phyloP scores from a whole-genome alignment of 345 rosid species.

The Iberis pinnata region DNA sequence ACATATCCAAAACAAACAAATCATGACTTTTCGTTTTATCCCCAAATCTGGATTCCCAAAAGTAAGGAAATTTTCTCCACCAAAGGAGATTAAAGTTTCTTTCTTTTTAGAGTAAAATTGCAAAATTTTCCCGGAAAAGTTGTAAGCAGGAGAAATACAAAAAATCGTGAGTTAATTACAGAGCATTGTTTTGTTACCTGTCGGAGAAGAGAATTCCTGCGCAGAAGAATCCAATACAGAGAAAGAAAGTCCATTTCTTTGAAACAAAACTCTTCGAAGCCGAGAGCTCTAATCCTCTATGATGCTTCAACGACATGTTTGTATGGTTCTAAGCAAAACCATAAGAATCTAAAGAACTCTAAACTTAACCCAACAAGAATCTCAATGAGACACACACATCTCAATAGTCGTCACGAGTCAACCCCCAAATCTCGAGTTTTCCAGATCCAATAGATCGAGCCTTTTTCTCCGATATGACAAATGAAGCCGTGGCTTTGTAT shows the following conservation, averaged over 20 bases:
- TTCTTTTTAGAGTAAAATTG: background rate
- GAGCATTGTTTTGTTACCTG: slow-evolving; percentile 43
- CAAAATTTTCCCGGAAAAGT: slow-evolving; percentile 9
- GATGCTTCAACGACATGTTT: slow-evolving; percentile 31
- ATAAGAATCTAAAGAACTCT: background rate
- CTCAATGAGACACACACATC: slow-evolving; percentile 17
- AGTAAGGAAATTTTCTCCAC: slow-evolving; percentile 1
- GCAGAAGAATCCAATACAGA: slow-evolving; percentile 89
- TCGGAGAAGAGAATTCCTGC: slow-evolving; percentile 86
- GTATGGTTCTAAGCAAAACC: background rate
- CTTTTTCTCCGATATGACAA: background rate
- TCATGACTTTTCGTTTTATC: background rate
- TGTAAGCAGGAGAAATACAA: slow-evolving; percentile 4
- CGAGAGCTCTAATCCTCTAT: slow-evolving; percentile 29
- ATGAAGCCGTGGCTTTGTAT: slow-evolving; percentile 16
- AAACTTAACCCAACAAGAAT: background rate
- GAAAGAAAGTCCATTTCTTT: slow-evolving; percentile 69
- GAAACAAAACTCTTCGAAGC: slow-evolving; percentile 45
- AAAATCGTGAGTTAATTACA: background rate
- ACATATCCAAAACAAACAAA: background rate
- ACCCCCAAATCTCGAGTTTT: slow-evolving; percentile 10
- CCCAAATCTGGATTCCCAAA: background rate
- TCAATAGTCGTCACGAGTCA: slow-evolving; percentile 17
- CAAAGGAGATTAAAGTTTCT: slow-evolving; percentile 20
- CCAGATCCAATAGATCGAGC: slow-evolving; percentile 28